Evolutionary conservation across 2,329 filamentous ascomycete genomes (phyloP).

Genomic region (Neocatenulostroma microsporum): DNA sequence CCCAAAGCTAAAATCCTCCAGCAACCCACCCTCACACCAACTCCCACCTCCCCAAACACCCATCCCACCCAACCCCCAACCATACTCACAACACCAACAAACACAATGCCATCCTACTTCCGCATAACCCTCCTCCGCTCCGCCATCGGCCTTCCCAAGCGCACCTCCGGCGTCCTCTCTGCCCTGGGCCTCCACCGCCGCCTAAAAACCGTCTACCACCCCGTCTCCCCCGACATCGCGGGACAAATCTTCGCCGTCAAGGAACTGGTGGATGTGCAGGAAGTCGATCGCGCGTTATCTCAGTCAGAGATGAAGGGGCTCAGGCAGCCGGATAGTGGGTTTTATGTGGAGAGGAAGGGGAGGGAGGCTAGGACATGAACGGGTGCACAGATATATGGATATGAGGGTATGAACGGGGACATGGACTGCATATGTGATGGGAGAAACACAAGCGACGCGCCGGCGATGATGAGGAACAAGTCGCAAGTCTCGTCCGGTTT

Average conservation of each 20-base stretch:
- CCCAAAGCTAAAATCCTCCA: too few relatives aligned
- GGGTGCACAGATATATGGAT: too few relatives aligned
- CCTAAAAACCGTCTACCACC: conserved; percentile 81
- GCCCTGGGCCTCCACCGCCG: conserved; percentile 80
- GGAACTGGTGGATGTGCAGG: conserved; percentile 75
- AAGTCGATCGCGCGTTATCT: conserved; percentile 60
- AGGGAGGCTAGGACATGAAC: too few relatives aligned
- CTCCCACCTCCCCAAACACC: too few relatives aligned
- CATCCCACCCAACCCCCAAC: conserved; percentile 4
- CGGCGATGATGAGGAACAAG: too few relatives aligned
- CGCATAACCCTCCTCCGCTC: conserved; percentile 84
- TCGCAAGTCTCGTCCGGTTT: too few relatives aligned
- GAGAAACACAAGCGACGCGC: too few relatives aligned
- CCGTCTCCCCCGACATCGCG: conserved; percentile 69
- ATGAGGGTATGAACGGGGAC: too few relatives aligned
- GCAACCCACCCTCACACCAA: too few relatives aligned
- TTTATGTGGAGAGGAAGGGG: conserved; percentile 62
- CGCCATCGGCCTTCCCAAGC: conserved; percentile 73
- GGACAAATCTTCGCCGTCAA: conserved; percentile 93
- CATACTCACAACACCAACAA: conserved; percentile 1
- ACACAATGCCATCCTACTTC: conserved; percentile 53
- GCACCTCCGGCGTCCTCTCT: conserved; percentile 70
- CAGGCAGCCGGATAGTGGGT: conserved; percentile 70
- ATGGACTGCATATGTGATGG: too few relatives aligned
- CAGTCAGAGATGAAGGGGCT: conserved; percentile 61